Evolutionary conservation across 2,329 filamentous ascomycete genomes (phyloP), one percentile per base, ranked within the genome.

Genomic region (Diaporthe helianthi): DNA sequence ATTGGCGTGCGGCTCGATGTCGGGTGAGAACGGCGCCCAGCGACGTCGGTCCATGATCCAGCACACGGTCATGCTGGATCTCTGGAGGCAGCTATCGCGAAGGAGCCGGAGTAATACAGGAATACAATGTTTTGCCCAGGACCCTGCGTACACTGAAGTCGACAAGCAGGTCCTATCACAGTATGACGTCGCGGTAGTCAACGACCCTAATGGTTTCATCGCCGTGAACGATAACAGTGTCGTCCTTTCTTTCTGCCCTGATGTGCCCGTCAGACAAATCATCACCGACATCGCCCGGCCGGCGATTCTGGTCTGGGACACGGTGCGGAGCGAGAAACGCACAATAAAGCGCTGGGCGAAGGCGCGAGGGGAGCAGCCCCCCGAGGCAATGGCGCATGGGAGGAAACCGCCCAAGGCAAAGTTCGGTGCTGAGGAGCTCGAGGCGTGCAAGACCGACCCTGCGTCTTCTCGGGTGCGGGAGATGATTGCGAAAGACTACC

Each of bases 231-330:
- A 63, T n/a, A 7, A 63, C 3, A 49, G 58, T n/a, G 29, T 22
- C n/a, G 44, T 63, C 1, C 29, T 63, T 1, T 63, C 58, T 1
- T 63, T 63, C 58, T 49, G 44, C 7, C 44, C 58, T 0, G 49
- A 63, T 5, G 29, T 63, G 2, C 44, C 44, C 4, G 44, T 63
- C 26, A 49, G 58, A 2, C 58, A 63, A 44, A 26, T 63, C 5
- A 36, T 63, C 44, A 49, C 58, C 6, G 58, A 63, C 58, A n/a
- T 63, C 8, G 58, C 58, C 2, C 29, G 58, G 1, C 58, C 58
- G 3, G 29, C 19, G n/a, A 8, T 63, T 9, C 29, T 63, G 13
- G 58, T n/a, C 26, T 63, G 58, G 58, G 44, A 63, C n/a, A 49
- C 58, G 2, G 58, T 63, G 17, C 26, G 24, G 44, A 33, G n/a